phyloP scores from a whole-genome alignment of 176 grass and related monocot genomes.

The Eleusine coracana region DNA sequence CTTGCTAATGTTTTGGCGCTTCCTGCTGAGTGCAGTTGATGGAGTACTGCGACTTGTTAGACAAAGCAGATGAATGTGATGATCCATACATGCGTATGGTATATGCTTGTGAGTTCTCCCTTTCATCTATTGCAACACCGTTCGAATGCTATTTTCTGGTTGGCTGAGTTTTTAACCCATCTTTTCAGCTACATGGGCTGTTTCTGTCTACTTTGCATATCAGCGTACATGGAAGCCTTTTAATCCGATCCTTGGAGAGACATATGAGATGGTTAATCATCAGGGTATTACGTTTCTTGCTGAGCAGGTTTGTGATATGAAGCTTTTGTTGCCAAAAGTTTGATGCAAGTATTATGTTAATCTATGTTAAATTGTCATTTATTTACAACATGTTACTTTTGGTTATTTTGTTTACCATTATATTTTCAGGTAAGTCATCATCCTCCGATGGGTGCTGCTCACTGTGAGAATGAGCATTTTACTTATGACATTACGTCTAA shows the following conservation, averaged over 20 bases:
- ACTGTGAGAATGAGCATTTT: constrained; percentile 95
- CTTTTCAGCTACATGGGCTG: constrained; percentile 91
- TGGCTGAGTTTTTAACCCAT: constrained; percentile 33
- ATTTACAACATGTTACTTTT: constrained; percentile 11
- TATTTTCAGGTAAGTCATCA: constrained; percentile 88
- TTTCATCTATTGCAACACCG: constrained; percentile 16
- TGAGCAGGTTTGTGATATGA: constrained; percentile 71
- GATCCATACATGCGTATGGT: constrained; percentile 91
- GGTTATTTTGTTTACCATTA: not conserved
- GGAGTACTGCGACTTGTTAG: constrained; percentile 93
- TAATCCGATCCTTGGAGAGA: constrained; percentile 97
- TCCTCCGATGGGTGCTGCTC: constrained; percentile 91
- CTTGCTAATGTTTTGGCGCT: constrained; percentile 34
- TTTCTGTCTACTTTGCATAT: constrained; percentile 76
- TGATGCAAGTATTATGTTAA: constrained; percentile 24
- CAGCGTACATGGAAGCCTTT: constrained; percentile 97
- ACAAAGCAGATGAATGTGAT: constrained; percentile 96
- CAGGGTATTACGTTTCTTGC: constrained; percentile 78
- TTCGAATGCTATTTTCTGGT: constrained; percentile 23
- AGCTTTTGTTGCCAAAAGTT: constrained; percentile 18
- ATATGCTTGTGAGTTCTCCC: constrained; percentile 74
- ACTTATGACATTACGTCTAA: constrained; percentile 96
- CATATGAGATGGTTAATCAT: constrained; percentile 92
- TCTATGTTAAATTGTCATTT: constrained; percentile 11
- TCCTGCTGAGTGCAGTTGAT: constrained; percentile 60